phyloP scores from a whole-genome alignment of 257 asterid genomes.

The Datura wrightii region DNA sequence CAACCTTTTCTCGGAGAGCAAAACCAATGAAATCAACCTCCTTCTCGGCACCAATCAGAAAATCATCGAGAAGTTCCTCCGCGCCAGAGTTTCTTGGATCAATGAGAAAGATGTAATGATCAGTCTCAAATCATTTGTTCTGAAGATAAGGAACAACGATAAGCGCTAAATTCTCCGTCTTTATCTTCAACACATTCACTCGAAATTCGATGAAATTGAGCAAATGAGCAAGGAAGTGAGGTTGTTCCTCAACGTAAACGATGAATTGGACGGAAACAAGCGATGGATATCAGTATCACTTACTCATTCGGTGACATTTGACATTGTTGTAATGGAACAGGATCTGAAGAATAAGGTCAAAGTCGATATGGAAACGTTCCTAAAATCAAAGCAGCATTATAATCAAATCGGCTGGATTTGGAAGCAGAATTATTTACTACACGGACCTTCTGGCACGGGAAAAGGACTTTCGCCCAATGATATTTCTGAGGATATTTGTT shows the following conservation, averaged over 20 bases:
- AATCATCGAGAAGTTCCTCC: constrained; percentile 66
- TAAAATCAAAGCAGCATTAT: constrained; percentile 81
- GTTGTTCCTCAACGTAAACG: constrained; percentile 61
- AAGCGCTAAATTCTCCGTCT: constrained; percentile 71
- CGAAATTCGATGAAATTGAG: constrained; percentile 72
- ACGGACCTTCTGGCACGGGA: constrained; percentile 89
- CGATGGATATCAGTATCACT: constrained; percentile 77
- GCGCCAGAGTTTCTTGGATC: constrained; percentile 74
- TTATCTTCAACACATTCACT: constrained; percentile 72
- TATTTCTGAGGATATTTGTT: too few relatives aligned
- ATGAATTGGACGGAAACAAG: constrained; percentile 50
- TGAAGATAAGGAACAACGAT: constrained; percentile 71
- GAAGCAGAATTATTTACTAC: constrained; percentile 81
- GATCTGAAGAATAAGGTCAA: constrained; percentile 79
- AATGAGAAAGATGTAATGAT: constrained; percentile 45
- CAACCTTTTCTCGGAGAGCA: constrained; percentile 68
- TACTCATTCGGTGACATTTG: constrained; percentile 89
- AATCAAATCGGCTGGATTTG: constrained; percentile 82
- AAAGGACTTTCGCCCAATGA: constrained; percentile 32
- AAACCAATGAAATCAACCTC: constrained; percentile 69
- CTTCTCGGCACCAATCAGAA: constrained; percentile 62
- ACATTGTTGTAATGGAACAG: constrained; percentile 77
- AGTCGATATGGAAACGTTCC: constrained; percentile 69
- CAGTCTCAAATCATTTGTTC: constrained; percentile 48
- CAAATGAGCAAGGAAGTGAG: constrained; percentile 67